Evolutionary conservation across 768 basidiomycete genomes (phyloP).

Genomic region (Panellus pusillus): DNA sequence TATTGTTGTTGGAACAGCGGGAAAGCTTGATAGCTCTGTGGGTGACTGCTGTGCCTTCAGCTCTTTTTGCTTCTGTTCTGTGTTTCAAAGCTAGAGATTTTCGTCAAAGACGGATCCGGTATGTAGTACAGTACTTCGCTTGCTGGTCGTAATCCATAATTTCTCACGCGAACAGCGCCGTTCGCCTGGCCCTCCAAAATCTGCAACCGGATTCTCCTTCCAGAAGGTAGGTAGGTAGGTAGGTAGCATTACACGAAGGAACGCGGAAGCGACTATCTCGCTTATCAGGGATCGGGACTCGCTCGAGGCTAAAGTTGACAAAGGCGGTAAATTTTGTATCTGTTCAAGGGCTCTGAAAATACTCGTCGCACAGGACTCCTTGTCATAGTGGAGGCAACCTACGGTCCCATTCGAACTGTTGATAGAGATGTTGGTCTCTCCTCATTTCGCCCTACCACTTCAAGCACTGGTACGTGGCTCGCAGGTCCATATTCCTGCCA

Average conservation of each 20-base stretch:
- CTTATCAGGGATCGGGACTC: slow-evolving; percentile 70
- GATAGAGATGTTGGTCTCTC: slow-evolving; percentile 54
- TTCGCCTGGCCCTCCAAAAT: slow-evolving; percentile 62
- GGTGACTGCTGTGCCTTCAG: slow-evolving; percentile 56
- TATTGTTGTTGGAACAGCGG: slow-evolving; percentile 52
- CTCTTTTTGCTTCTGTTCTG: slow-evolving; percentile 52
- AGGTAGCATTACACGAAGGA: too few relatives aligned
- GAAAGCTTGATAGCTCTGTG: slow-evolving; percentile 49
- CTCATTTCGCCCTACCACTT: slow-evolving; percentile 78
- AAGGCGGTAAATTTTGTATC: slow-evolving; percentile 52
- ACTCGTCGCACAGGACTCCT: slow-evolving; percentile 54
- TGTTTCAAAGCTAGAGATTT: slow-evolving; percentile 38
- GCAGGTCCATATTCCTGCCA: slow-evolving; percentile 76
- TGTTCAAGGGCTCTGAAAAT: slow-evolving; percentile 11
- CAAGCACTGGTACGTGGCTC: slow-evolving; percentile 82
- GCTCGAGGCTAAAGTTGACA: slow-evolving; percentile 59
- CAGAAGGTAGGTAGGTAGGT: too few relatives aligned
- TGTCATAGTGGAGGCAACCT: slow-evolving; percentile 72
- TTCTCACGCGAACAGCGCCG: slow-evolving; percentile 46
- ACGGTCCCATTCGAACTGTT: slow-evolving; percentile 57
- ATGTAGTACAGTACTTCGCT: neutral
- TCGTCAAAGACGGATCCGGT: slow-evolving; percentile 5
- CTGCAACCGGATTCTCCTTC: slow-evolving; percentile 65
- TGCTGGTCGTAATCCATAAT: neutral
- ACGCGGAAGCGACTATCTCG: slow-evolving; percentile 60